Base-by-base conservation (phyloP, 441 rosid genomes). In the Biscutella laevigata region DNA sequence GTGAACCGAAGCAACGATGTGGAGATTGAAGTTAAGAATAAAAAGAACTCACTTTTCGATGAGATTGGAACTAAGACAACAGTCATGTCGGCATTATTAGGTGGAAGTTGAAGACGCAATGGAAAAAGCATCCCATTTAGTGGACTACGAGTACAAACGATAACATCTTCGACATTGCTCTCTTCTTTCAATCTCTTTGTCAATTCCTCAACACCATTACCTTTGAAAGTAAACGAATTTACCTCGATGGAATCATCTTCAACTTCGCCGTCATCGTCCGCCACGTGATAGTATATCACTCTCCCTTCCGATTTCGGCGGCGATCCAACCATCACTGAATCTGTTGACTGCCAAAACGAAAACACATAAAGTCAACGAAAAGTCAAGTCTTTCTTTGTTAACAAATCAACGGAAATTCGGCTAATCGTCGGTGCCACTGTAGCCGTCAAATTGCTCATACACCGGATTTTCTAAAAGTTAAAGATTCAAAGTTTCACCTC, bases 41-140 rank as follows among this genome's bases (percentile, higher is more conserved):
- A 4, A 51, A 29, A 38, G 40, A 19, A 17, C 75, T 74, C 30
- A 83, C 98, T 75, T 71, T 74, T 70, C 0, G 95, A 81, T 0
- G 88, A 73, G 4, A 59, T 46, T 8, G 75, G 80, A 7, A 84
- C 85, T 7, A 88, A 74, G 24, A 88, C 73, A 0, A 91, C 92
- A 39, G 78, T 86, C 85, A 90, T 83, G 66, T 81, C 82, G 0
- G 87, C 68, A 57, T 71, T 81, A 70, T 84, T 86, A 0, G 98
- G 98, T 48, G 98, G 98, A 25, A 90, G 96, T 63, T 76, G 96
- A 64, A 90, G 77, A 24, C 87, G 80, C 46, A 90, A 80, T 1
- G 95, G 95, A 64, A 64, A 80, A 49, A 90, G 92, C 75, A 75
- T 74, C 22, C 80, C 86, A 47, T 90, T 81, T 74, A 90, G 73